phyloP scores from a whole-genome alignment of 1,139 yeast genomes.

The Suhomyces wounanorum region DNA sequence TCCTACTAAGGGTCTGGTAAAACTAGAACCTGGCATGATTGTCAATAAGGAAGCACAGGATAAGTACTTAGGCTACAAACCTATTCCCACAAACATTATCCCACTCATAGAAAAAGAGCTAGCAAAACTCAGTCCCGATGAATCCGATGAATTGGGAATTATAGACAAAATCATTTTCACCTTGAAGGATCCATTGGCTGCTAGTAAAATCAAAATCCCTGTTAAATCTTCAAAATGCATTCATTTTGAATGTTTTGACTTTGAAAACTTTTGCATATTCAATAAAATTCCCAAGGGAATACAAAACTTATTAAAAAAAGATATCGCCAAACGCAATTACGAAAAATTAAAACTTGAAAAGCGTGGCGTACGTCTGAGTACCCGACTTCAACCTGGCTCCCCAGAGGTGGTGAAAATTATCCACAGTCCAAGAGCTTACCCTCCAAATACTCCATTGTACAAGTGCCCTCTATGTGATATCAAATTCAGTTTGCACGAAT shows the following conservation, averaged over 20 bases:
- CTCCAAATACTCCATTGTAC: slow-evolving; percentile 28
- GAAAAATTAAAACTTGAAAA: slow-evolving; percentile 24
- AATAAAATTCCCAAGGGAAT: slow-evolving; percentile 38
- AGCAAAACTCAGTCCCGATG: slow-evolving; percentile 12
- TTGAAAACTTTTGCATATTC: slow-evolving; percentile 44
- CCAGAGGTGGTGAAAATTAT: slow-evolving; percentile 10
- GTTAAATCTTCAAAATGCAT: slow-evolving; percentile 40
- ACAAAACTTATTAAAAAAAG: slow-evolving; percentile 28
- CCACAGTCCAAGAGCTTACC: slow-evolving; percentile 7
- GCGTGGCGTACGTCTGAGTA: slow-evolving; percentile 4
- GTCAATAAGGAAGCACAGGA: not conserved
- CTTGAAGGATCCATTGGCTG: slow-evolving; percentile 24
- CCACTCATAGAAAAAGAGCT: slow-evolving; percentile 20
- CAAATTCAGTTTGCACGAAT: slow-evolving; percentile 36
- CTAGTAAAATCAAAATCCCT: slow-evolving; percentile 42
- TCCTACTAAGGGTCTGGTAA: slow-evolving; percentile 2
- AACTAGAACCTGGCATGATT: not conserved
- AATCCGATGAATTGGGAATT: slow-evolving; percentile 17
- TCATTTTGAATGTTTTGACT: slow-evolving; percentile 52
- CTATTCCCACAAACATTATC: slow-evolving; percentile 19
- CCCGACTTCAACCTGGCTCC: slow-evolving; percentile 3
- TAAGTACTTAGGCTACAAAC: slow-evolving; percentile 11
- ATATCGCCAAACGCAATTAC: slow-evolving; percentile 25
- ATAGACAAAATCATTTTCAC: slow-evolving; percentile 19
- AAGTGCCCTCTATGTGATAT: slow-evolving; percentile 47